A percentile compares a stretch with the other conserved stretches of the same genome.
phyloP scores from a whole-genome alignment of 805 yeast species.

The Ogataea trehaloabstinens region DNA sequence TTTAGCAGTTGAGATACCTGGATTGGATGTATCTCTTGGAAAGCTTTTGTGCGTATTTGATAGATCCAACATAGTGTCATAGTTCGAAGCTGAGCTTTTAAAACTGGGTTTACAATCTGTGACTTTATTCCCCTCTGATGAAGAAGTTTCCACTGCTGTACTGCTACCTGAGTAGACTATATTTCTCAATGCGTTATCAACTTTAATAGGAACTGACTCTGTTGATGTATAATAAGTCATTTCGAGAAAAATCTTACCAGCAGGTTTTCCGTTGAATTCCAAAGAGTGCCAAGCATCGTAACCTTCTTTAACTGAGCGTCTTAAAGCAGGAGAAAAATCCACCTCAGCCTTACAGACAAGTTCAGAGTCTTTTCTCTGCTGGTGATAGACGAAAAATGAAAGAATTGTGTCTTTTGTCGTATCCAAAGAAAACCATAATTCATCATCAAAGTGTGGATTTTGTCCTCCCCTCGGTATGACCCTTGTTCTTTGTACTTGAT shows the following conservation, averaged over 20 bases:
- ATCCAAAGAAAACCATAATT: slow-evolving; percentile 62
- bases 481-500: slow-evolving; percentile 75
- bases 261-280: slow-evolving; percentile 63
- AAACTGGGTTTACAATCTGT: too few relatives aligned
- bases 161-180: slow-evolving; percentile 3
- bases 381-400: slow-evolving; percentile 77
- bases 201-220: slow-evolving; percentile 29
- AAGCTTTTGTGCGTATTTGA: too few relatives aligned
- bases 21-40: too few relatives aligned
- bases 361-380: slow-evolving; percentile 80
- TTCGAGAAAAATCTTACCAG: slow-evolving; percentile 87
- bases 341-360: slow-evolving; percentile 81
- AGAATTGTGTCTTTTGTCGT: slow-evolving; percentile 62
- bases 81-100: too few relatives aligned
- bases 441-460: slow-evolving; percentile 84
- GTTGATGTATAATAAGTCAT: slow-evolving; percentile 81
- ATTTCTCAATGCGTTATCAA: slow-evolving; percentile 22
- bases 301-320: slow-evolving; percentile 67
- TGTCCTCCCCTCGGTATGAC: slow-evolving; percentile 89
- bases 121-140: not conserved
- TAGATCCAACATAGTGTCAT: too few relatives aligned
- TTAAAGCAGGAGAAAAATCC: slow-evolving; percentile 71
- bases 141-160: not conserved
- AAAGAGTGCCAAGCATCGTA: slow-evolving; percentile 84
- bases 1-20: too few relatives aligned